Evolutionary conservation across 73 alveolate genomes (phyloP).

Genomic region (Paraurostyla sp.): DNA sequence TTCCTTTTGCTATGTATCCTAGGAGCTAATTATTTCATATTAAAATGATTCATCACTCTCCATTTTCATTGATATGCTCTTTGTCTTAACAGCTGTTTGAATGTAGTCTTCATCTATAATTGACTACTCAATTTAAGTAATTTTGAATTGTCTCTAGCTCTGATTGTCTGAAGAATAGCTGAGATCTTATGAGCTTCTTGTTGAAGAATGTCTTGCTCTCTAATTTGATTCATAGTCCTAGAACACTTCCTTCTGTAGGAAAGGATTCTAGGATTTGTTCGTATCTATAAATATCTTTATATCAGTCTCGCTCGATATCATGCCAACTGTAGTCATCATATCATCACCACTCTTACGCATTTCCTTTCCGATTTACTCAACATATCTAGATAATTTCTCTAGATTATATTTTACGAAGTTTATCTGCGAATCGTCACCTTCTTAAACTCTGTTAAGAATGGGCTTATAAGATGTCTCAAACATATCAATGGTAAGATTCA

Average conservation of each 20-base stretch:
- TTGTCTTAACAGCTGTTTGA: neutral
- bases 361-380: conserved; percentile 32
- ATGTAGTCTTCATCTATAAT: conserved; percentile 21
- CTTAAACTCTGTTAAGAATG: conserved; percentile 48
- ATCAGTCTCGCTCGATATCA: conserved; percentile 66
- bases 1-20: neutral
- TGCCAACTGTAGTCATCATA: conserved; percentile 26
- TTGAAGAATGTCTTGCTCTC: neutral
- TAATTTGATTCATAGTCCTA: neutral
- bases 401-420: conserved; percentile 27
- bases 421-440: conserved; percentile 39
- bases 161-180: too few species aligned
- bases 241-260: conserved; percentile 1
- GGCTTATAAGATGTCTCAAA: conserved; percentile 41
- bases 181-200: neutral
- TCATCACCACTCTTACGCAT: conserved; percentile 34
- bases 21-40: neutral
- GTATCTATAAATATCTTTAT: conserved; percentile 66
- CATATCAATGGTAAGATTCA: conserved; percentile 49
- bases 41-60: too few species aligned
- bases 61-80: too few species aligned
- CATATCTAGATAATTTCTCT: conserved; percentile 15
- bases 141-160: neutral
- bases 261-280: conserved; percentile 31
- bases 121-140: neutral